phyloP scores from a whole-genome alignment of 192 early-diverging fungal species.

The Coemansia sp. region DNA sequence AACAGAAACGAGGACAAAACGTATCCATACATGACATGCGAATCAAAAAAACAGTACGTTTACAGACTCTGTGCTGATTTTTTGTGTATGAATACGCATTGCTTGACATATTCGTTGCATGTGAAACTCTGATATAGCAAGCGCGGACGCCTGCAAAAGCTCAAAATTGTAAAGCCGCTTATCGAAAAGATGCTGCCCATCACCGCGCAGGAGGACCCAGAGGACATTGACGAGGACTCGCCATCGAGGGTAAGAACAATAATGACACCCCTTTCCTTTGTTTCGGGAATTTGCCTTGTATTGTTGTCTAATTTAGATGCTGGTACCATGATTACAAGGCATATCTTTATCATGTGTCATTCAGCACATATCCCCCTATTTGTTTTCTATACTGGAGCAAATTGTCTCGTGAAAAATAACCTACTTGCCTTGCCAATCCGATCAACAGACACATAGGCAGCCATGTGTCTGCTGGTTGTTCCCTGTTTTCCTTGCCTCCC shows the following conservation, averaged over 20 bases:
- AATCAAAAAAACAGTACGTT: not conserved
- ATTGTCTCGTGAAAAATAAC: not conserved
- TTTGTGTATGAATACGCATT: not conserved
- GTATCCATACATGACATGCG: not conserved
- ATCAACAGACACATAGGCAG: not conserved
- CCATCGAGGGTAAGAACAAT: slow-evolving; percentile 60
- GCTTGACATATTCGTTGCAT: not conserved
- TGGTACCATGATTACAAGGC: not conserved
- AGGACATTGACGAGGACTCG: slow-evolving; percentile 79
- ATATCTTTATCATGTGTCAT: not conserved
- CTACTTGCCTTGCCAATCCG: too few relatives aligned
- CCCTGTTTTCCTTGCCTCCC: not conserved
- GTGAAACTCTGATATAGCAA: slow-evolving; percentile 52
- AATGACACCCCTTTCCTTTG: not conserved
- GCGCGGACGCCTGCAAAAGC: slow-evolving; percentile 79
- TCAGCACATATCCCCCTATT: not conserved
- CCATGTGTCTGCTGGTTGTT: not conserved
- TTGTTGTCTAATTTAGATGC: not conserved
- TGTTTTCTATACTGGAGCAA: not conserved
- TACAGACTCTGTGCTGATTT: too few relatives aligned
- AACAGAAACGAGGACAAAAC: not conserved
- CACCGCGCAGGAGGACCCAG: slow-evolving; percentile 75
- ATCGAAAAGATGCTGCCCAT: slow-evolving; percentile 81
- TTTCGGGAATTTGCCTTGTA: not conserved
- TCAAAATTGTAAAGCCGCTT: slow-evolving; percentile 79